These are phyloP conservation scores for Aspergillus texensis DNA, from an alignment of 2,329 filamentous ascomycete genomes.

Conservation along the genomic window DNA sequence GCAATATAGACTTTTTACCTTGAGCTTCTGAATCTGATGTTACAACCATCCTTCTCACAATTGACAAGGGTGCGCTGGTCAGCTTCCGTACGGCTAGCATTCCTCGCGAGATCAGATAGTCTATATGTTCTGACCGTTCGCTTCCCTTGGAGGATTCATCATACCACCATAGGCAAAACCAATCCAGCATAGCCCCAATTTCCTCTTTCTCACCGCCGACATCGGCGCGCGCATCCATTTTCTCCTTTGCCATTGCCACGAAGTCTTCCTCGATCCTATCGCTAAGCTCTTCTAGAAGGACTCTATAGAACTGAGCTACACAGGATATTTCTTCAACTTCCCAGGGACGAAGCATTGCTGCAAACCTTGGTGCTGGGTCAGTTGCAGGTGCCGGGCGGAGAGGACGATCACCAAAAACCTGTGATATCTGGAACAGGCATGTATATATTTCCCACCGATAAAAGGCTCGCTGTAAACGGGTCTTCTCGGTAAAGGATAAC, in stretches of 20 bases:
- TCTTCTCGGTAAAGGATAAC: not conserved
- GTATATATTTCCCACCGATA: not conserved
- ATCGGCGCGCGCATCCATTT: not conserved
- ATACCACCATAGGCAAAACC: not conserved
- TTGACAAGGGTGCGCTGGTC: not conserved
- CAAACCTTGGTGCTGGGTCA: not conserved
- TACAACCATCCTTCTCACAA: not conserved
- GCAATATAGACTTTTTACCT: not conserved
- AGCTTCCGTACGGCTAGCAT: not conserved
- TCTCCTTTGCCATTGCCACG: not conserved
- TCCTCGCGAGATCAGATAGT: not conserved
- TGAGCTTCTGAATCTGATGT: rapidly evolving
- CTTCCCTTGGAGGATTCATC: not conserved
- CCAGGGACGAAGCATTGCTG: not conserved
- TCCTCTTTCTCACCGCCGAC: not conserved
- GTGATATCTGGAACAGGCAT: not conserved
- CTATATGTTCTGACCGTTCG: not conserved
- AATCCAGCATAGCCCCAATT: not conserved
- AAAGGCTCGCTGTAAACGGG: not conserved
- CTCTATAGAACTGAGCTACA: not conserved
- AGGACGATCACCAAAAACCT: not conserved
- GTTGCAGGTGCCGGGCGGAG: not conserved
- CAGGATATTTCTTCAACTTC: not conserved
- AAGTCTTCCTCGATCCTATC: not conserved
- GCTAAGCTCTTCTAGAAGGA: not conserved